Evolutionary conservation across 371 early-diverging fungal genomes (phyloP), one percentile per base, ranked within the genome.

Genomic region (Entomophthora muscae): DNA sequence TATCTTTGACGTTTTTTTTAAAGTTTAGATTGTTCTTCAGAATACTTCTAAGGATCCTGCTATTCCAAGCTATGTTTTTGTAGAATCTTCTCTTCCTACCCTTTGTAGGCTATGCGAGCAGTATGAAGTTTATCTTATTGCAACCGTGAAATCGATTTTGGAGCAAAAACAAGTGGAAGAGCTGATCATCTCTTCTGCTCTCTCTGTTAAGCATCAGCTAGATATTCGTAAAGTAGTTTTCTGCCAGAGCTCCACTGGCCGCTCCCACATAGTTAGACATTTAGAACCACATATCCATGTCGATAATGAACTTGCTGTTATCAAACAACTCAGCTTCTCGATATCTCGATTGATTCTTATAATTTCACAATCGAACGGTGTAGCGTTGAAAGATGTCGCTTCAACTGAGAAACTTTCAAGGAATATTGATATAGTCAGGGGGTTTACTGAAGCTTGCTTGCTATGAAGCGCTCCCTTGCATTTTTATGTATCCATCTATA

Each of bases 1-100:
- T n/a, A n/a, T n/a, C n/a, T n/a, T n/a, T n/a, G n/a, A n/a, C n/a
- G n/a, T n/a, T n/a, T n/a, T n/a, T n/a, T n/a, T n/a, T n/a, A n/a
- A n/a, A n/a, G n/a, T n/a, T n/a, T n/a, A 80, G 81, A 70, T 76
- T 1, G 70, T 80, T 29, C 65, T 79, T 5, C 79, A 79, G 81
- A 81, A 81, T 66, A 77, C 81, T 24, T 79, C 79, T 0, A 71
- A 75, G 12, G 81, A 81, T 63, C 77, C 81, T 7, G 65, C 65
- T 21, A 62, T 68, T 22, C 81, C 81, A 42, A 81, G 77, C 63
- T 72, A 72, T 63, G 81, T 77, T 24, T 81, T 81, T 70, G 66
- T 71, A 52, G 78, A 79, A 55, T 69, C 67, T 51, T 66, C 68
- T 2, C 52, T 74, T 32, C 72, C 71, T 28, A 61, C 72, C 33